These are phyloP conservation scores for Colletotrichum godetiae DNA, from an alignment of 2,329 filamentous ascomycete species.

Conservation along the genomic window DNA sequence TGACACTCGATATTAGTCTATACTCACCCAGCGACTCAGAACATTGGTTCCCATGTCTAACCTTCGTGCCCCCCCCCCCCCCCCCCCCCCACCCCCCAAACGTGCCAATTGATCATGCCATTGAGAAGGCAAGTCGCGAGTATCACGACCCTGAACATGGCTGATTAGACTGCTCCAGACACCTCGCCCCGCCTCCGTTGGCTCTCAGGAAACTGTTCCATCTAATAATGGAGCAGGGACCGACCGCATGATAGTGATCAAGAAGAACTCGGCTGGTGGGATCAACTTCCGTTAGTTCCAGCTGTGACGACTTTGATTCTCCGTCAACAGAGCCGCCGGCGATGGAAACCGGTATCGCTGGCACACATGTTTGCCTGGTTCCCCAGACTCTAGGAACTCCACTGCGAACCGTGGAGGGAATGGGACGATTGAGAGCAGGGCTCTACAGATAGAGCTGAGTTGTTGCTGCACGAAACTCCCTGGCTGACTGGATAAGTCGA, in stretches of 20 bases:
- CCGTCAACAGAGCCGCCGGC: slow-evolving; percentile 45
- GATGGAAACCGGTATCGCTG: slow-evolving; percentile 43
- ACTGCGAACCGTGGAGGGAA: slow-evolving; percentile 48
- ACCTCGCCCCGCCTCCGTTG: slow-evolving; percentile 18
- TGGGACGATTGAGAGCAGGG: slow-evolving; percentile 36
- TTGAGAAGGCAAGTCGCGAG: neutral
- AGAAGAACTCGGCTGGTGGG: slow-evolving; percentile 41
- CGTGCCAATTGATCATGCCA: neutral
- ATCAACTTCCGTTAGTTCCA: slow-evolving; percentile 41
- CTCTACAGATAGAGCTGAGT: slow-evolving; percentile 37
- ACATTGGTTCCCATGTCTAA: slow-evolving; percentile 45
- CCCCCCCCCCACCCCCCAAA: too few species aligned
- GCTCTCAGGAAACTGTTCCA: slow-evolving; percentile 40
- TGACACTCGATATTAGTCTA: slow-evolving; percentile 46
- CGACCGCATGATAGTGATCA: slow-evolving; percentile 39
- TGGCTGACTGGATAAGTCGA: neutral
- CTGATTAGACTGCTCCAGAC: slow-evolving; percentile 38
- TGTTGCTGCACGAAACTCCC: slow-evolving; percentile 2
- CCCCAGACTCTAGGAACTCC: slow-evolving; percentile 44
- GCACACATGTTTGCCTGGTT: slow-evolving; percentile 44
- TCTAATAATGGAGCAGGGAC: slow-evolving; percentile 37
- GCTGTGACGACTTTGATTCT: slow-evolving; percentile 45
- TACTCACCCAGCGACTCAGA: slow-evolving; percentile 45
- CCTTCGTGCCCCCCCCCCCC: slow-evolving; percentile 41
- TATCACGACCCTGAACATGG: slow-evolving; percentile 38